These are phyloP conservation scores for Chrysoporthe deuterocubensis DNA, from an alignment of 2,329 filamentous ascomycete genomes.

Conservation along the genomic window DNA sequence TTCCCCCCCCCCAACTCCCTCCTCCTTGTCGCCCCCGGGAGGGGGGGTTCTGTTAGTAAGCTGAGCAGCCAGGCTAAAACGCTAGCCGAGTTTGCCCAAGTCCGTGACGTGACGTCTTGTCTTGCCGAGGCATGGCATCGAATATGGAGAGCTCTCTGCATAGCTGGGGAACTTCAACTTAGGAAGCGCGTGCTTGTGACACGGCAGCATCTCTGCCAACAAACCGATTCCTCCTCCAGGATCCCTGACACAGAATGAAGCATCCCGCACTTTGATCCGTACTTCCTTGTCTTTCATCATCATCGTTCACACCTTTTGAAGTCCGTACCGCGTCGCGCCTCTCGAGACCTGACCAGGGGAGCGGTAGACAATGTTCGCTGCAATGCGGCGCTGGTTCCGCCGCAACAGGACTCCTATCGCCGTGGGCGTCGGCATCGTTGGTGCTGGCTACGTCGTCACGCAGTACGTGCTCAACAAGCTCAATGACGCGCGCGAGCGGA, in stretches of 20 bases:
- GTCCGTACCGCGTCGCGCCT: neutral
- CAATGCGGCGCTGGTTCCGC: slow-evolving; percentile 87
- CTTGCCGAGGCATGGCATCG: slow-evolving; percentile 3
- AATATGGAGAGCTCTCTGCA: neutral
- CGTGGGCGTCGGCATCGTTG: slow-evolving; percentile 84
- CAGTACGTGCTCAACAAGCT: slow-evolving; percentile 94
- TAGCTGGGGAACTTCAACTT: neutral
- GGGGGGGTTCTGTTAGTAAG: neutral
- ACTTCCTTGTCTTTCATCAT: neutral
- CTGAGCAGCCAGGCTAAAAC: neutral
- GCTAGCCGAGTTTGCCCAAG: slow-evolving; percentile 1
- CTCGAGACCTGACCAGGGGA: neutral
- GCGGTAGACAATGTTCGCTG: slow-evolving; percentile 58
- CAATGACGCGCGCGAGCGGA: slow-evolving; percentile 90
- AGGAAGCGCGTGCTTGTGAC: slow-evolving; percentile 3
- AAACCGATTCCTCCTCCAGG: neutral
- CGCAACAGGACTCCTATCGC: slow-evolving; percentile 90
- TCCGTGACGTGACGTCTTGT: slow-evolving; percentile 7
- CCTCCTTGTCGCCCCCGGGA: neutral
- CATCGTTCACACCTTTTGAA: neutral
- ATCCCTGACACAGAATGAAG: neutral
- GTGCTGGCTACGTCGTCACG: slow-evolving; percentile 87
- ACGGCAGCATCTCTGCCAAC: neutral
- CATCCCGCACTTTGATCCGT: neutral
- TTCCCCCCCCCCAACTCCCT: too few relatives aligned